A percentile compares a stretch with the other conserved stretches of the same genome.
phyloP scores from a whole-genome alignment of 768 basidiomycete species.

The Podaxis rugospora region DNA sequence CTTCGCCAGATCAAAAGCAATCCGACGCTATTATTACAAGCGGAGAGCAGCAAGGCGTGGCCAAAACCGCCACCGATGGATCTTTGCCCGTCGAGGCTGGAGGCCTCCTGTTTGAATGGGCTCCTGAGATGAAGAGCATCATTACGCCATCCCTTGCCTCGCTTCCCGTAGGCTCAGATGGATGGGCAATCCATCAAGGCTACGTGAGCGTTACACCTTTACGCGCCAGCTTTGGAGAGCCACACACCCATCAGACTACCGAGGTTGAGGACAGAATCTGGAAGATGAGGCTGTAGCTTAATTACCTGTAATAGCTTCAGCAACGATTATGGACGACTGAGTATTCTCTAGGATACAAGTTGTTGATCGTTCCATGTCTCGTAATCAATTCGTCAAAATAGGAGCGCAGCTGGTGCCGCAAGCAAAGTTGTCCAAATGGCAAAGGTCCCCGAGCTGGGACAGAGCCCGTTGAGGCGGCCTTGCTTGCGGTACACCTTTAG shows the following conservation, averaged over 20 bases:
- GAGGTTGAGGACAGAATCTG: constrained; percentile 41
- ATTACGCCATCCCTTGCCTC: constrained; percentile 52
- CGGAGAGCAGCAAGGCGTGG: constrained; percentile 33
- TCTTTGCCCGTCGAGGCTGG: constrained; percentile 19
- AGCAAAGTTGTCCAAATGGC: constrained; percentile 3
- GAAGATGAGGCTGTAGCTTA: constrained; percentile 53
- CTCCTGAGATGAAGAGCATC: constrained; percentile 61
- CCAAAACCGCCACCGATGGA: constrained; percentile 11
- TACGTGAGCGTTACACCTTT: constrained; percentile 77
- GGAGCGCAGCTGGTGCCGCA: not conserved
- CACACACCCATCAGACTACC: constrained; percentile 24
- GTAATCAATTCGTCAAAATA: not conserved
- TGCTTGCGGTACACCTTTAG: constrained; percentile 72
- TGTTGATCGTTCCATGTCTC: not conserved
- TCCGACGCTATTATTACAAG: constrained; percentile 32
- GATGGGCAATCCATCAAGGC: constrained; percentile 71
- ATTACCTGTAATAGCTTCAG: not conserved
- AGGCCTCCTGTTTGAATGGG: constrained; percentile 68
- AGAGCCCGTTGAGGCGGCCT: constrained; percentile 28
- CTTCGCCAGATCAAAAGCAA: constrained; percentile 15
- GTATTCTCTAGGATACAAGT: not conserved
- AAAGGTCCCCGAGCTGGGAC: not conserved
- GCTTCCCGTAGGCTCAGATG: constrained; percentile 78
- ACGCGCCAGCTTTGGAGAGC: constrained; percentile 71
- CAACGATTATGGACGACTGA: not conserved